phyloP scores from a whole-genome alignment of 2,329 filamentous ascomycete genomes.

The Calonectria pteridis region DNA sequence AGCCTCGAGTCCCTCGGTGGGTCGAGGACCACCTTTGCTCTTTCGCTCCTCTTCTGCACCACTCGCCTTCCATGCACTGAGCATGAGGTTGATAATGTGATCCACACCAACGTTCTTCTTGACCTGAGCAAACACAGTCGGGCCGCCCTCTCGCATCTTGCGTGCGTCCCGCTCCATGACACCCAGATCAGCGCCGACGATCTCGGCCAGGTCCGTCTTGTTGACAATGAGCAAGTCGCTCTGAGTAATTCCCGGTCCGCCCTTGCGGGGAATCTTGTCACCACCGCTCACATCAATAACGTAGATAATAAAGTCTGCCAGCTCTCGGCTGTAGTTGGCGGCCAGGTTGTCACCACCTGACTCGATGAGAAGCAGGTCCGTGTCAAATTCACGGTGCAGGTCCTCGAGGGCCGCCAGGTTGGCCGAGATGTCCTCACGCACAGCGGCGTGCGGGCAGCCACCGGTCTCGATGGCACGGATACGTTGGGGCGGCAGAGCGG shows the following conservation, averaged over 20 bases:
- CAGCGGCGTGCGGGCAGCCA: conserved; percentile 95
- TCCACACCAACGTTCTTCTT: conserved; percentile 89
- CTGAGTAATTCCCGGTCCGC: conserved; percentile 96
- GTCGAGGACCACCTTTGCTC: conserved; percentile 67
- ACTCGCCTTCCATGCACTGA: conserved; percentile 93
- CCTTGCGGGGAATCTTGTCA: conserved; percentile 96
- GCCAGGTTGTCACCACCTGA: conserved; percentile 96
- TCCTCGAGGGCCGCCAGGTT: conserved; percentile 95
- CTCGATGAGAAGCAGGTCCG: conserved; percentile 93
- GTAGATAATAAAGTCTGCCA: conserved; percentile 98
- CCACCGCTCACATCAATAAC: conserved; percentile 97
- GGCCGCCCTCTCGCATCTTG: conserved; percentile 95
- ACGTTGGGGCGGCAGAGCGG: conserved; percentile 83
- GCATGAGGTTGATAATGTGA: conserved; percentile 87
- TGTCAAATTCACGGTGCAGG: conserved; percentile 81
- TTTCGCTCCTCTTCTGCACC: conserved; percentile 76
- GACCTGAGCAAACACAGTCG: conserved; percentile 97
- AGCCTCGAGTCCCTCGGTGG: conserved; percentile 67
- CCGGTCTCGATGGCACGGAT: conserved; percentile 98
- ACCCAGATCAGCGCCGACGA: conserved; percentile 87
- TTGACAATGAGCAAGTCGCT: conserved; percentile 95
- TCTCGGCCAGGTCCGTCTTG: conserved; percentile 94
- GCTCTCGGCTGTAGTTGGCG: conserved; percentile 93
- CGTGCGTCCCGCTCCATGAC: conserved; percentile 96
- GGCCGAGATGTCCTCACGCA: conserved; percentile 94